Base-by-base conservation (phyloP, 176 grass and related monocot species). In the Ananas comosus region DNA sequence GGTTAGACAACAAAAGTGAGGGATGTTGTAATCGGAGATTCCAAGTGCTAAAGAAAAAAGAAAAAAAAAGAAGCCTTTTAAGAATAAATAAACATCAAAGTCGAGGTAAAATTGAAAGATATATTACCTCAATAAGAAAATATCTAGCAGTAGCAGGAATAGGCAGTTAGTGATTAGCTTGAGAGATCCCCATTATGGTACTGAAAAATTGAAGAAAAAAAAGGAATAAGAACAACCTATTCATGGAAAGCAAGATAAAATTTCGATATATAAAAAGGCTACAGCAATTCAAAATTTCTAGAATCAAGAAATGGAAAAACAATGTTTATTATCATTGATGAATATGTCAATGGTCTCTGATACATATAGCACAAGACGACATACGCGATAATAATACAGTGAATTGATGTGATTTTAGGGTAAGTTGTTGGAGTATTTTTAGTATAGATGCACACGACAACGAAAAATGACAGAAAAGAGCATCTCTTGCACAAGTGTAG, bases 171-270 rank as follows among this genome's bases (percentile, higher is more conserved):
- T 18, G 56, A 10, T 93, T 77, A 80, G 33, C 74, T 85, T 85
- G 68, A 87, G 53, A 79, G 42, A 18, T 91, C 87, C 65, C 91
- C 87, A 28, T 96, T 96, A 74, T 96, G 84, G 63, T 87, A 91
- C 84, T 91, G 76, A 12, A 47, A 24, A 53, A 12, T 23, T 23
- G 71, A 65, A 83, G 13, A 63, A 47, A 70, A 9, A 64, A 49
- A 49, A 67, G 9, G 3, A n/a, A 48, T 8, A 14, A n/a, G 25
- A 33, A 67, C 13, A 48, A 67, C 48, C 65, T 19, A 67, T 49
- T 67, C 33, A 59, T 0, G n/a, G 10, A 19, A 59, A 18, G 19
- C 16, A 18, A 61, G 56, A 61, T n/a, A 10, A 61, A 61, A 16
- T 2, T 61, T 16, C 16, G 19, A 59, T 21, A 9, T 18, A 59